These are phyloP conservation scores for Gyrodon lividus DNA, from an alignment of 768 basidiomycete species.

Conservation along the genomic window DNA sequence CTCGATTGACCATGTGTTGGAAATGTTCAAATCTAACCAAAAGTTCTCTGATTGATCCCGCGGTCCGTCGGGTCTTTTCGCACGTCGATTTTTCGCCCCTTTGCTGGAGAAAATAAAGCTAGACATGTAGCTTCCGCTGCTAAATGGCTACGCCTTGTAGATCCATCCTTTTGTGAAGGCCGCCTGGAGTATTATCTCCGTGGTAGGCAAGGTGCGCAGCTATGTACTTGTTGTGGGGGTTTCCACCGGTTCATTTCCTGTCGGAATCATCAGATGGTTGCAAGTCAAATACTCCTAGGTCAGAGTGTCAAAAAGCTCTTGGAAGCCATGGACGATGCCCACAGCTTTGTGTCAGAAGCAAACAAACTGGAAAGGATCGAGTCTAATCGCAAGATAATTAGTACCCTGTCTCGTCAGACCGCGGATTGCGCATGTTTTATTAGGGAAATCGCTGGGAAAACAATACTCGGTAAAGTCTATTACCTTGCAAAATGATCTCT, in stretches of 20 bases:
- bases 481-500: too few relatives aligned
- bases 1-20: neutral
- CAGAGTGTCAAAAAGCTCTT: neutral
- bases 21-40: neutral
- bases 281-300: neutral
- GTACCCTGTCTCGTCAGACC: slow-evolving; percentile 17
- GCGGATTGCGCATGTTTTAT: slow-evolving; percentile 30
- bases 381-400: neutral
- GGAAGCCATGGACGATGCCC: neutral
- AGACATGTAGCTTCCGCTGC: neutral
- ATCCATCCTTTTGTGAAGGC: slow-evolving; percentile 2
- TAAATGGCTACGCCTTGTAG: neutral
- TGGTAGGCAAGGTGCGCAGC: neutral
- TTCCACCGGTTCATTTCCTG: neutral
- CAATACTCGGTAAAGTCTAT: too few relatives aligned
- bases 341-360: slow-evolving; percentile 1
- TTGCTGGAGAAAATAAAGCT: neutral
- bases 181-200: neutral
- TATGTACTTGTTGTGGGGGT: neutral
- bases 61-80: neutral
- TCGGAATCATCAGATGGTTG: neutral
- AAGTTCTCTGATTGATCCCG: too few relatives aligned
- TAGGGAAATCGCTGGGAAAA: slow-evolving; percentile 1
- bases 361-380: neutral
- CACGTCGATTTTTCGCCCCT: neutral